Percentiles rank a stretch among this genome's conserved stretches.
phyloP scores from a whole-genome alignment of 768 basidiomycete species.

The Lyophyllum decastes region DNA sequence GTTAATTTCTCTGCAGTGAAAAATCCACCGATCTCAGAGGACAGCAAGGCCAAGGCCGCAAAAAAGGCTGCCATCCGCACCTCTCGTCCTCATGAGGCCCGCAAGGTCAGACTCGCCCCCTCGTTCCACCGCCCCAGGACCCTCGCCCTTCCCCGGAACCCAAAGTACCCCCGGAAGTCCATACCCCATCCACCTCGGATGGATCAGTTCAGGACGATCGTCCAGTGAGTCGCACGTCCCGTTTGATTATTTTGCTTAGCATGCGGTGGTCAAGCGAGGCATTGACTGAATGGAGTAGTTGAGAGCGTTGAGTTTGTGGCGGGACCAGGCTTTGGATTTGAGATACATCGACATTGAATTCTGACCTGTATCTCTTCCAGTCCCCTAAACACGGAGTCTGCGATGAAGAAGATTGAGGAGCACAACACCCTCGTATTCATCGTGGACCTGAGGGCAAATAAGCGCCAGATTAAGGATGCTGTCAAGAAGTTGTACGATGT shows the following conservation, averaged over 20 bases:
- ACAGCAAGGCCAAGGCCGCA: constrained; percentile 84
- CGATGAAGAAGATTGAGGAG: constrained; percentile 99
- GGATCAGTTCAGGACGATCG: constrained; percentile 96
- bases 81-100: constrained; percentile 67
- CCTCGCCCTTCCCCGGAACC: constrained; percentile 76
- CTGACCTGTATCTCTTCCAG: constrained; percentile 31
- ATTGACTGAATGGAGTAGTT: background rate
- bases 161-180: constrained; percentile 95
- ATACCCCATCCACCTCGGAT: constrained; percentile 90
- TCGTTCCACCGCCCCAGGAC: constrained; percentile 98
- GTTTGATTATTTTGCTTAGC: background rate
- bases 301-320: background rate
- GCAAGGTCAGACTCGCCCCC: constrained; percentile 84
- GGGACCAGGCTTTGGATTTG: background rate
- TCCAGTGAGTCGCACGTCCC: constrained; percentile 63
- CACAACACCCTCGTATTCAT: constrained; percentile 99
- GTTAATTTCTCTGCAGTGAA: constrained; percentile 21
- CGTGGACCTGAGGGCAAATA: constrained; percentile 93
- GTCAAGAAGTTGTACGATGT: constrained; percentile 99
- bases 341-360: background rate
- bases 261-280: background rate
- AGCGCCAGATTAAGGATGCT: constrained; percentile 99
- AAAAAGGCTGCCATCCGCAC: constrained; percentile 97
- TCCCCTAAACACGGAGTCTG: constrained; percentile 92
- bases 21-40: constrained; percentile 34